Evolutionary conservation across 2,329 filamentous ascomycete species (phyloP).

Genomic region (Kalmusia sp.): DNA sequence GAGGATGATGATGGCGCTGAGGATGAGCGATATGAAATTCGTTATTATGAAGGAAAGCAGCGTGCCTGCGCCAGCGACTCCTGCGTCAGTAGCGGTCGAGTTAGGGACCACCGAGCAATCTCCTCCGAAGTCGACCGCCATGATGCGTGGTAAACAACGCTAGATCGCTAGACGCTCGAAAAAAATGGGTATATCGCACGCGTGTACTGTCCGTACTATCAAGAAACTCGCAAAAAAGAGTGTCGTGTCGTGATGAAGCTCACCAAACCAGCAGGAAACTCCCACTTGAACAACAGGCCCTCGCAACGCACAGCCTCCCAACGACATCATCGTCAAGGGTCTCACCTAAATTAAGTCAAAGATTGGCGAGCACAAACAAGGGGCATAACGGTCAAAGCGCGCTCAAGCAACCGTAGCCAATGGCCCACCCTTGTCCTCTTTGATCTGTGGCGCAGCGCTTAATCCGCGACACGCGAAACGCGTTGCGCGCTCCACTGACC

Average conservation of each 20-base stretch:
- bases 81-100: conserved; percentile 59
- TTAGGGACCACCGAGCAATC: conserved; percentile 56
- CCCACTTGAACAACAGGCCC: too few relatives aligned
- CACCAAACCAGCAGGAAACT: not conserved
- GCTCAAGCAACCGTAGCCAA: conserved; percentile 22
- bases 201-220: too few relatives aligned
- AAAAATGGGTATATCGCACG: not conserved
- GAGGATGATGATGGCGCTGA: conserved; percentile 65
- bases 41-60: conserved; percentile 73
- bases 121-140: conserved; percentile 17
- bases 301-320: conserved; percentile 29
- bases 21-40: conserved; percentile 62
- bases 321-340: conserved; percentile 24
- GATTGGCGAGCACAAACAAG: conserved; percentile 26
- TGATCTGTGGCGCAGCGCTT: conserved; percentile 37
- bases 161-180: conserved; percentile 8
- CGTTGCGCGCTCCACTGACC: conserved; percentile 24
- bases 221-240: not conserved
- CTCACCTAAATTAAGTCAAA: conserved; percentile 27
- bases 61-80: conserved; percentile 66
- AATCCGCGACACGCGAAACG: conserved; percentile 42
- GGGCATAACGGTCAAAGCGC: conserved; percentile 21
- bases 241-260: not conserved
- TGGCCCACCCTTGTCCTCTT: conserved; percentile 25
- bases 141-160: conserved; percentile 12